Evolutionary conservation across 2,329 filamentous ascomycete species (phyloP).

Genomic region (Aspergillus pseudoterreus): DNA sequence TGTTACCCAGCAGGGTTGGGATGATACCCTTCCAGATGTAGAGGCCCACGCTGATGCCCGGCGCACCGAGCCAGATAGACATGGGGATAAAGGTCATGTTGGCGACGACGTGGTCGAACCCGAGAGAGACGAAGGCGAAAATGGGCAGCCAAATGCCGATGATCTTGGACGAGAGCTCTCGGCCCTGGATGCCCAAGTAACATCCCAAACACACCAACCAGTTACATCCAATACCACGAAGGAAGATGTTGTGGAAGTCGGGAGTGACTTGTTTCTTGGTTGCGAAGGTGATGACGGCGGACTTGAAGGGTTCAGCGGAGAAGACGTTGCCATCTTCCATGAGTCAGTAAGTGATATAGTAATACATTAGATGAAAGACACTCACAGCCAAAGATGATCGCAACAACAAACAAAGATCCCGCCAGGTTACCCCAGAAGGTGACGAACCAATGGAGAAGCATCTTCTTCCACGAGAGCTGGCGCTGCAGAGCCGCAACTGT

Average conservation of each 20-base stretch:
- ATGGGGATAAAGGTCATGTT: conserved; percentile 56
- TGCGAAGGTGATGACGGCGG: conserved; percentile 44
- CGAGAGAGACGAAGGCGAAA: conserved; percentile 52
- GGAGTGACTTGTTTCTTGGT: conserved; percentile 50
- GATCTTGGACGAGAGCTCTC: conserved; percentile 52
- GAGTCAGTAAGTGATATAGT: background rate
- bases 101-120: conserved; percentile 55
- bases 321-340: conserved; percentile 46
- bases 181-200: conserved; percentile 43
- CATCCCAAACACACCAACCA: conserved; percentile 57
- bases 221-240: conserved; percentile 54
- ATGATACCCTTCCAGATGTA: conserved; percentile 59
- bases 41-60: conserved; percentile 44
- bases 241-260: conserved; percentile 51
- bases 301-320: conserved; percentile 42
- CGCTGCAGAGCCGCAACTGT: conserved; percentile 44
- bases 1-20: conserved; percentile 52
- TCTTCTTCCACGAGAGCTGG: conserved; percentile 33
- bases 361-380: background rate
- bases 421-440: conserved; percentile 50
- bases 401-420: conserved; percentile 47
- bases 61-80: conserved; percentile 48
- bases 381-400: conserved; percentile 48
- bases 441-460: conserved; percentile 43
- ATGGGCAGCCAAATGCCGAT: conserved; percentile 56